Percentiles rank a stretch among this genome's conserved stretches.
Evolutionary conservation across 495 filamentous ascomycete genomes (phyloP).

Genomic region (Talaromyces adpressus): DNA sequence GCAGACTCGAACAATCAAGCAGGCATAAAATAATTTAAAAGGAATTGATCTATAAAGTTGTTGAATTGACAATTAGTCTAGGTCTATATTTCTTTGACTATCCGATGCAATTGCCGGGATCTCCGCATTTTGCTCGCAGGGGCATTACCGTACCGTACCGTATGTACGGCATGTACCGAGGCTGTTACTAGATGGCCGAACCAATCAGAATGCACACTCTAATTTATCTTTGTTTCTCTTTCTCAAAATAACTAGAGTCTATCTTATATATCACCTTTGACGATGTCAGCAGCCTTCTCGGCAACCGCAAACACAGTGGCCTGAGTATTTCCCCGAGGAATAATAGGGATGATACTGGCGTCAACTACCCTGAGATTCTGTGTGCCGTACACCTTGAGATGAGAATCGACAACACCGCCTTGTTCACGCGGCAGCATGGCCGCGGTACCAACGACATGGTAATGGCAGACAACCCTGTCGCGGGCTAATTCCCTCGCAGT

Average conservation of each 20-base stretch:
- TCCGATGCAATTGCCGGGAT: conserved; percentile 3
- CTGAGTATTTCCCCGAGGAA: conserved; percentile 43
- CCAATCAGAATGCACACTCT: not conserved
- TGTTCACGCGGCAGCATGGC: conserved; percentile 44
- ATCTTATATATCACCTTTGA: conserved; percentile 11
- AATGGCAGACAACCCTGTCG: conserved; percentile 17
- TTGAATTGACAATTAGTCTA: not conserved
- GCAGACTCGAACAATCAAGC: not conserved
- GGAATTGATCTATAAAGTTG: not conserved
- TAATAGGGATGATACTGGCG: conserved; percentile 50
- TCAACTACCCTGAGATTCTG: conserved; percentile 44
- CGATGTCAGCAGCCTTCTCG: conserved; percentile 43
- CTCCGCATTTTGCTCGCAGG: not conserved
- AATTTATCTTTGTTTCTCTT: no score
- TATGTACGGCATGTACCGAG: not conserved
- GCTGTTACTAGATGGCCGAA: not conserved
- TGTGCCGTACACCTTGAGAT: conserved; percentile 42
- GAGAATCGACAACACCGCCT: conserved; percentile 39
- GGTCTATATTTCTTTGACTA: not conserved
- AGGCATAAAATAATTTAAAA: not conserved
- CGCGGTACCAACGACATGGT: conserved; percentile 31
- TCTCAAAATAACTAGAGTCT: no score
- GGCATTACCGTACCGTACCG: not conserved
- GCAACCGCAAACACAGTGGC: conserved; percentile 53
- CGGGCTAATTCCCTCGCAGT: conserved; percentile 14